Evolutionary conservation across 1,284 basidiomycete species (phyloP).

Genomic region (Fomitiporia mediterranea): DNA sequence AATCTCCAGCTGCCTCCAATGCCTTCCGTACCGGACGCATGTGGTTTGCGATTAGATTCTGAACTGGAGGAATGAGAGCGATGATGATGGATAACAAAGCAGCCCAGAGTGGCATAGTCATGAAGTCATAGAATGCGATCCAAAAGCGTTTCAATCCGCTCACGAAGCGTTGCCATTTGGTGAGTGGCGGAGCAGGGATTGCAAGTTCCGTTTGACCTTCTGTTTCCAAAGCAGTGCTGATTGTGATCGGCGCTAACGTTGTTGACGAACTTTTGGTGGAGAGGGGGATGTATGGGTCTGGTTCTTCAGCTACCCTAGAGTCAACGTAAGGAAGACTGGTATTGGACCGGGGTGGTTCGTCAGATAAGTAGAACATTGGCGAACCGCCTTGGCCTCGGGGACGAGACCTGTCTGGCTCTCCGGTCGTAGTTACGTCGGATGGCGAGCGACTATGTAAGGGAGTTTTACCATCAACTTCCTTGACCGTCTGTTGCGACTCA

Average conservation of each 20-base stretch:
- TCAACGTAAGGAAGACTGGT: background rate
- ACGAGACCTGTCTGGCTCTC: background rate
- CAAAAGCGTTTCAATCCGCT: slow-evolving; percentile 32
- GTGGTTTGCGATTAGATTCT: slow-evolving; percentile 59
- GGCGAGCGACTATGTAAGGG: slow-evolving; percentile 6
- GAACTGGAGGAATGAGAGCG: slow-evolving; percentile 73
- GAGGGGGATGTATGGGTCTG: background rate
- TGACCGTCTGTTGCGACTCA: background rate
- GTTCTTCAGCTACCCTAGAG: background rate
- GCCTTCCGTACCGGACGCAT: slow-evolving; percentile 70
- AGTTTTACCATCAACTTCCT: background rate
- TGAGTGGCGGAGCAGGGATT: slow-evolving; percentile 31
- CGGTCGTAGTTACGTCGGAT: background rate
- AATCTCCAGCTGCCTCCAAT: slow-evolving; percentile 66
- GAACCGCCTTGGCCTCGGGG: background rate
- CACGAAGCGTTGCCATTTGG: slow-evolving; percentile 31
- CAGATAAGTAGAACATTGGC: slow-evolving; percentile 6
- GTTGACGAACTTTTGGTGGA: slow-evolving; percentile 8
- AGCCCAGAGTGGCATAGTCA: slow-evolving; percentile 85
- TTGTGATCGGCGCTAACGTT: slow-evolving; percentile 2
- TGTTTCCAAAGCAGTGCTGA: background rate
- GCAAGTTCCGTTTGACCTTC: slow-evolving; percentile 22
- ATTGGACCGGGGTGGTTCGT: background rate
- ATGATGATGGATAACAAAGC: slow-evolving; percentile 77
- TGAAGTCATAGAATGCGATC: slow-evolving; percentile 65